Percentiles rank a stretch among this genome's conserved stretches.
Conservation (phyloP, 2,329 filamentous ascomycete species). For the Pestalotiopsis sp. region DNA sequence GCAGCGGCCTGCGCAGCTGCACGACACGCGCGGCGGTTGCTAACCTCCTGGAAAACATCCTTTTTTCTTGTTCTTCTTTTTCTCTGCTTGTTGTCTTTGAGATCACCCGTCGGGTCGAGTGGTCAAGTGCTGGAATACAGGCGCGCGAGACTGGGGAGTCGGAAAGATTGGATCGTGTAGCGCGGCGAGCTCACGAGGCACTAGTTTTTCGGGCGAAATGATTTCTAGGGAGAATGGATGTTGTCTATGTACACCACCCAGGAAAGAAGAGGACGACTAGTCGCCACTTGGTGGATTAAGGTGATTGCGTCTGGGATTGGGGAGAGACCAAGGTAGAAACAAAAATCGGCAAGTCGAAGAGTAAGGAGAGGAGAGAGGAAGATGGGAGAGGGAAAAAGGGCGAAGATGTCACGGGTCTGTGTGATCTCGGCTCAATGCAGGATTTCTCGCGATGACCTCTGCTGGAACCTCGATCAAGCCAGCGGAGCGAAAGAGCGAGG, state of each 20-base stretch:
- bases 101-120: neutral
- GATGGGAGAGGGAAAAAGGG: neutral
- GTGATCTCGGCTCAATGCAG: constrained; percentile 4
- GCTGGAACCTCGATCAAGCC: neutral
- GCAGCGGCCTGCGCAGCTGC: constrained; percentile 32
- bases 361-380: neutral
- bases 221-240: neutral
- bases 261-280: neutral
- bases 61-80: constrained; percentile 8
- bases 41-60: constrained; percentile 33
- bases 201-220: neutral
- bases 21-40: constrained; percentile 43
- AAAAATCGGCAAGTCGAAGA: neutral
- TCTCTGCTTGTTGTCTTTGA: neutral
- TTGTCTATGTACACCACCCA: constrained; percentile 1
- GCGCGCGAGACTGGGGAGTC: constrained; percentile 12
- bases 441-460: constrained; percentile 7
- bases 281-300: neutral
- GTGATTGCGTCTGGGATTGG: neutral
- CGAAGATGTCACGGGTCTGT: neutral
- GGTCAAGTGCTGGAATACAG: too few species aligned
- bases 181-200: neutral
- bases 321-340: neutral
- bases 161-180: constrained; percentile 13
- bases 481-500: neutral